These are phyloP conservation scores for Malassezia arunalokei DNA, from an alignment of 1,284 basidiomycete species.

Conservation along the genomic window DNA sequence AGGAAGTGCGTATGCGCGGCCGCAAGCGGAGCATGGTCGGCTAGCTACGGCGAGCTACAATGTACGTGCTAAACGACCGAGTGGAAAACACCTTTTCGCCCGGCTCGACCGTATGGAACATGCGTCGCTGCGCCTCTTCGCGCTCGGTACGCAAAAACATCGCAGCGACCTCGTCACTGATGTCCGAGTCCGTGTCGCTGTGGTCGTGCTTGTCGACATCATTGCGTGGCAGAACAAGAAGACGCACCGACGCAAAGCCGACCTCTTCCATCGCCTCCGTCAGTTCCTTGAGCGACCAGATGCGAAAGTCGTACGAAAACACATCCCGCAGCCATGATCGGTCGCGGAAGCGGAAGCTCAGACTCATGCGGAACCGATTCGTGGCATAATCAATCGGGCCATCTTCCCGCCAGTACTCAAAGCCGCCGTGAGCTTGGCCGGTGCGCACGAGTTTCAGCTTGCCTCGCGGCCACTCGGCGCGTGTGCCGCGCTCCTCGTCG, in stretches of 20 bases:
- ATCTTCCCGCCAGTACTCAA: slow-evolving; percentile 40
- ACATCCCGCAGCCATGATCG: slow-evolving; percentile 29
- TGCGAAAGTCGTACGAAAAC: slow-evolving; percentile 33
- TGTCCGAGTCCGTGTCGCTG: background rate
- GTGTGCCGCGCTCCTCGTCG: slow-evolving; percentile 13
- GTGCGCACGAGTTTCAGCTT: slow-evolving; percentile 27
- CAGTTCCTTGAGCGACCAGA: slow-evolving; percentile 28
- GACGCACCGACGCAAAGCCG: slow-evolving; percentile 25
- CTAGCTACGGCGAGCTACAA: slow-evolving; percentile 17
- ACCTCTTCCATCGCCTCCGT: slow-evolving; percentile 33
- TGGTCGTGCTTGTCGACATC: slow-evolving; percentile 12
- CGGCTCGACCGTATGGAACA: slow-evolving; percentile 17
- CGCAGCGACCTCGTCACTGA: slow-evolving; percentile 16
- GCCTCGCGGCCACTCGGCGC: slow-evolving; percentile 32
- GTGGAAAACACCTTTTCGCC: slow-evolving; percentile 28
- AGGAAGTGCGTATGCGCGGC: slow-evolving; percentile 34
- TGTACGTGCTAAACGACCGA: slow-evolving; percentile 19
- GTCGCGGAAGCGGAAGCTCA: slow-evolving; percentile 29
- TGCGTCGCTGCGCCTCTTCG: slow-evolving; percentile 20
- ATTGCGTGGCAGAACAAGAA: slow-evolving; percentile 24
- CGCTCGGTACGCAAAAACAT: slow-evolving; percentile 23
- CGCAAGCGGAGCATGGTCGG: slow-evolving; percentile 45
- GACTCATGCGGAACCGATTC: slow-evolving; percentile 35
- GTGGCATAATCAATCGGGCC: slow-evolving; percentile 29
- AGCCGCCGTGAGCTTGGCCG: slow-evolving; percentile 23